phyloP scores from a whole-genome alignment of 805 yeast genomes.

The Saccharomycopsis sp. region DNA sequence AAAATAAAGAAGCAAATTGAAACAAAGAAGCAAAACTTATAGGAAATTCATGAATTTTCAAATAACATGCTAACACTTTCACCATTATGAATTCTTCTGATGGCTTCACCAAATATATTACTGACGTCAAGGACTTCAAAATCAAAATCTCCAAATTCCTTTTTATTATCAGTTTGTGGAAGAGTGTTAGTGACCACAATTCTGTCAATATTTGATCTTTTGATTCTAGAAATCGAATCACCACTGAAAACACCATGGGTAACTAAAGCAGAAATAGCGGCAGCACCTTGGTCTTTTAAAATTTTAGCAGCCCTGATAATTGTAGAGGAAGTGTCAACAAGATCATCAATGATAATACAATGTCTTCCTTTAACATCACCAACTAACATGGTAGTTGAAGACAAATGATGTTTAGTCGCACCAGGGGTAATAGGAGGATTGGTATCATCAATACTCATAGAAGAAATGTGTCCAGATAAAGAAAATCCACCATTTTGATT shows the following conservation, averaged over 20 bases:
- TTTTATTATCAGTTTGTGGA: slow-evolving; percentile 59
- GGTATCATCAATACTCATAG: neutral
- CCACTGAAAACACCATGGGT: slow-evolving; percentile 94
- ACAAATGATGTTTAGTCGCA: slow-evolving; percentile 14
- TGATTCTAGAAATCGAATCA: slow-evolving; percentile 70
- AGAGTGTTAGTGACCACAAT: slow-evolving; percentile 84
- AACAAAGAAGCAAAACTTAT: no score
- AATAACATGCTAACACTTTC: slow-evolving; percentile 91
- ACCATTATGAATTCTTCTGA: slow-evolving; percentile 93
- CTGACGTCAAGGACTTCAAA: slow-evolving; percentile 83
- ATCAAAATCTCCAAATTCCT: slow-evolving; percentile 41
- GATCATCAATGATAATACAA: slow-evolving; percentile 88
- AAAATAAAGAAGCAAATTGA: no score
- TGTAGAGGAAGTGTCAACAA: slow-evolving; percentile 89
- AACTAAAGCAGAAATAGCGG: slow-evolving; percentile 71
- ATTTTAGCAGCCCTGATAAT: slow-evolving; percentile 86
- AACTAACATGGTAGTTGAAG: slow-evolving; percentile 81
- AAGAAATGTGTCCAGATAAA: neutral
- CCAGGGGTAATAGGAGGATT: neutral
- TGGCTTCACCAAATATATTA: slow-evolving; percentile 84
- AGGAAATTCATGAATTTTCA: no score
- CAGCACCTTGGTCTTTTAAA: slow-evolving; percentile 88
- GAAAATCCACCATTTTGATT: neutral
- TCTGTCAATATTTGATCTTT: slow-evolving; percentile 64
- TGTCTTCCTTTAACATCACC: slow-evolving; percentile 85